Evolutionary conservation across 495 filamentous ascomycete genomes (phyloP), one percentile per base, ranked within the genome.

Genomic region (Aspergillus bertholletiae): DNA sequence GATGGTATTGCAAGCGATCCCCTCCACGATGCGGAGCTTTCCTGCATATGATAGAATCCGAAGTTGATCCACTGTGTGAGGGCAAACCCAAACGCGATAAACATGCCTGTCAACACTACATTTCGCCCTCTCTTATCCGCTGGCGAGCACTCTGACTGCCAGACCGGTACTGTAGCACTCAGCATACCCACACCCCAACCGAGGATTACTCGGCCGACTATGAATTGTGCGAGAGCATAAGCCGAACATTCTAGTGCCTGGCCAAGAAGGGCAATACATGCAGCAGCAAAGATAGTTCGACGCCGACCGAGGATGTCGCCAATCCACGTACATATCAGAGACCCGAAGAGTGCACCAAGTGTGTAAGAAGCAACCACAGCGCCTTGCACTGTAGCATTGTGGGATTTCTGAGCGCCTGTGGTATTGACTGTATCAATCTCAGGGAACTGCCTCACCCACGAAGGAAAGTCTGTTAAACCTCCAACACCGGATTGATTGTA

Each of bases 61-160:
- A 76, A 63, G 55, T 74, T 66, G 34, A 78, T 67, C 74, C 75
- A 80, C 6, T 73, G 64, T 15, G 70, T 66, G 28, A 72, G 44
- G 2, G 72, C 71, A 24, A 74, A 72, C n/a, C 77, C 82, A 30
- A 76, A 68, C 46, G 84, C 83, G 56, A 85, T 83, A 59, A 78
- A 61, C 59, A 66, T 64, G 51, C 74, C 61, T 57, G 77, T 67
- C 46, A 77, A 48, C 54, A 68, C 53, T 32, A 75, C 59, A 64
- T 73, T 50, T 53, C 66, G 61, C 61, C 69, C 61, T 70, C 76
- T 56, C 58, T 68, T 62, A 55, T 68, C 52, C 48, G 75, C 40
- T 56, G 76, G 64, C 13, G 66, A 58, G 48, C 71, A 70, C 49
- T 82, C 79, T 8, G 74, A 71, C 47, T 78, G 76, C 79, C 79